Conservation (phyloP, 176 grass and related monocot species). For the Oryza australiensis region DNA sequence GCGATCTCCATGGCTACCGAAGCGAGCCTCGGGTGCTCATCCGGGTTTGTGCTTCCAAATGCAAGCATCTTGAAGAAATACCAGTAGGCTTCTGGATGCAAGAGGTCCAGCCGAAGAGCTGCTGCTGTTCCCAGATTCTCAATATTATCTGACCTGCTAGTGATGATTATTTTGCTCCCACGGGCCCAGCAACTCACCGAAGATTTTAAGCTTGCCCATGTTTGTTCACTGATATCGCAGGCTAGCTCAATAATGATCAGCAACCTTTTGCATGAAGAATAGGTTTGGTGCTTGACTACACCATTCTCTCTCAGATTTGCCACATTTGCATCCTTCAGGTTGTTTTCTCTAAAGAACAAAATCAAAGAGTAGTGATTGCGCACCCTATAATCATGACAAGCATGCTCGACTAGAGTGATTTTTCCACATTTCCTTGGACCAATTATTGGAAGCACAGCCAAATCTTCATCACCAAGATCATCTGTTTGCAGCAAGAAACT, state of each 20-base stretch:
- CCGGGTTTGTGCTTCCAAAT: slow-evolving; percentile 9
- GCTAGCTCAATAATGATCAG: slow-evolving; percentile 3
- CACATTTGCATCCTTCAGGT: background rate
- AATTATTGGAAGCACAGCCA: background rate
- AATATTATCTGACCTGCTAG: background rate
- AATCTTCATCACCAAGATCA: background rate
- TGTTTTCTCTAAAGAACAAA: background rate
- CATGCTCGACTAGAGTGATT: slow-evolving; percentile 31
- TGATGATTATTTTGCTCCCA: slow-evolving; percentile 32
- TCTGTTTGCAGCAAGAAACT: background rate
- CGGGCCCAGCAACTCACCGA: background rate
- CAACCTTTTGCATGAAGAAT: background rate
- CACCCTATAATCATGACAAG: background rate
- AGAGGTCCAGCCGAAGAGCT: background rate
- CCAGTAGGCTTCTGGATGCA: slow-evolving; percentile 24
- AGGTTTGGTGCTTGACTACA: background rate
- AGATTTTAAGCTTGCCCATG: background rate
- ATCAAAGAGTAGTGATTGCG: background rate
- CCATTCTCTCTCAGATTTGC: background rate
- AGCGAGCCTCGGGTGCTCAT: background rate
- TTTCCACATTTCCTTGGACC: slow-evolving; percentile 8
- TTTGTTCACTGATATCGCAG: background rate
- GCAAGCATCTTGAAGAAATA: slow-evolving; percentile 30
- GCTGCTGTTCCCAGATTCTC: background rate
- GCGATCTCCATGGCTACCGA: background rate